Base-by-base conservation (phyloP, 306 rosid species). In the Erythrophleum fordii region DNA sequence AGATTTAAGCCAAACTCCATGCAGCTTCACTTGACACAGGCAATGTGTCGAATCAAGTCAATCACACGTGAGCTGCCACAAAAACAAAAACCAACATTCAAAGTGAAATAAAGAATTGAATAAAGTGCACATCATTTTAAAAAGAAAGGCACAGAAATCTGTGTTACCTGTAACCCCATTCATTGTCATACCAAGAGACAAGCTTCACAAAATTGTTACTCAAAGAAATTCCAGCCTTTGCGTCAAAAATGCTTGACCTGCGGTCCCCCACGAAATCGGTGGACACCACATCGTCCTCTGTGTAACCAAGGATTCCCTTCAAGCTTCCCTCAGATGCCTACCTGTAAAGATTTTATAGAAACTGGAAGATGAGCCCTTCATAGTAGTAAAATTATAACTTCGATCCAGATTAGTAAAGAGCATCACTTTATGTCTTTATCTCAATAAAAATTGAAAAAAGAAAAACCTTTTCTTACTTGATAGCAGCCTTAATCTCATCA, bases 251-350 rank as follows among this genome's bases (percentile, higher is more conserved):
- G 85, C 91, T 87, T 66, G 91, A 87, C 81, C 88, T 83, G 93
- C 67, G 79, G 80, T 95, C 97, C 73, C 97, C 97, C 62, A 91
- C 44, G 61, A 91, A 93, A 77, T 91, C 97, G 0, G 94, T 76
- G 31, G 97, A 93, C 52, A 93, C 97, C 20, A 93, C 94, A 88
- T 93, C 97, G 12, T 92, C 97, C 49, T 90, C 92, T 0, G 94
- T 88, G 91, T 86, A 93, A 44, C 97, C 97, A 77, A 93, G 86
- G 61, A 93, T 87, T 7, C 97, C 97, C 81, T 93, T 93, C 76
- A 91, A 2, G 61, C 87, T 83, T 69, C 94, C 94, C 76, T 91
- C 93, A 37, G 97, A 88, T 76, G 86, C 97, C 76, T 83, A 91
- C 89, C 93, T 85, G 17, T n/a, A 39, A 13, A 73, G 7, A 67